Base-by-base conservation (phyloP, 106 monocot genomes). In the Acorus gramineus region DNA sequence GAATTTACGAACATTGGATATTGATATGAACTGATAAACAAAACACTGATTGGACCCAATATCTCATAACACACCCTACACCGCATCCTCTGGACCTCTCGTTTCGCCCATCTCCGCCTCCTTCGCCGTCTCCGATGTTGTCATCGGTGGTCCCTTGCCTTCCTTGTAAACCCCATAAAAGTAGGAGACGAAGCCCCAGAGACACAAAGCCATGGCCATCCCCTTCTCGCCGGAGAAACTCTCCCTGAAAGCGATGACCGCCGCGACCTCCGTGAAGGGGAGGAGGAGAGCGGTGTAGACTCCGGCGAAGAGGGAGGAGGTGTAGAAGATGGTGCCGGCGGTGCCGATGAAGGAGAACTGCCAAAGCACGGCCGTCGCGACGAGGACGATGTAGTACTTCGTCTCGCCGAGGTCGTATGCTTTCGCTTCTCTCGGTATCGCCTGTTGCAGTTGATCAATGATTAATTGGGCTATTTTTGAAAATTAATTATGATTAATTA, bases 181-280 rank as follows among this genome's bases (percentile, higher is more conserved):
- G 56, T 86, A 86, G 2, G 86, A 86, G 2, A 50, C 62, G 52
- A 86, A 79, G 11, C 82, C 86, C 86, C 86, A 86, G 8, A 86
- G 51, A n/a, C 59, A 75, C 55, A 86, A 71, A 9, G 46, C 71
- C 0, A 77, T 59, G 2, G 86, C 67, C 12, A 82, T 42, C 0
- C 70, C 86, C 58, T 86, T 86, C 47, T 43, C 47, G 48, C 79
- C 73, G 42, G 52, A 53, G 49, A 86, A 82, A 55, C 77, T 79
- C 67, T 86, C 86, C 0, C 62, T 55, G 8, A 80, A 57, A 58
- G 76, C 69, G 46, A 84, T 66, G 61, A 80, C 76, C 3, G 80
- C 55, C 10, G 73, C 7, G 50, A 84, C 50, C 69, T 77, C 76
- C n/a, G 56, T 11, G 8, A 80, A 6, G 2, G 84, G 84, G 12